Evolutionary conservation across 257 asterid species (phyloP), one percentile per base, ranked within the genome.

Genomic region (Verbena officinalis): DNA sequence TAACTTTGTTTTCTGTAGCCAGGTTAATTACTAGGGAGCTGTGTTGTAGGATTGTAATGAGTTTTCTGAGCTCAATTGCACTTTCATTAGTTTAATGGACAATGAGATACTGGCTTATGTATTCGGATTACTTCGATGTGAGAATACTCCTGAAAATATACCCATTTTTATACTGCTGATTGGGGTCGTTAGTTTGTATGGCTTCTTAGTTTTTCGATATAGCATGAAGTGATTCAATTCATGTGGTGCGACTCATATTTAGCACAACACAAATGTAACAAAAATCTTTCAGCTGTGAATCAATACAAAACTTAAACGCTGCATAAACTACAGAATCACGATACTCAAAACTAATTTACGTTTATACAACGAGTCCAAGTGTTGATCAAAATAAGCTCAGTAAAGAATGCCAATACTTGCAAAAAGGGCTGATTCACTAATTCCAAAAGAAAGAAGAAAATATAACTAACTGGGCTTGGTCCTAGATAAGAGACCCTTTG

Each of bases 401-500:
- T 44, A 65, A 76, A 63, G 67, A 76, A 76, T 69, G 40, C 56
- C 42, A 58, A 51, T 45, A 44, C 52, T 52, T 59, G 69, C 68
- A 69, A 71, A 69, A 68, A 66, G 50, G 3, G 65, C 62, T 51
- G 67, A 73, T 55, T 78, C 72, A 71, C n/a, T 36, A 61, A 51
- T 59, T 48, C 50, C 50, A 62, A 42, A 48, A 22, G 44, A 31
- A 44, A 50, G 31, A 61, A 60, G 39, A 17, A 31, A 36, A 59
- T 11, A 22, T 24, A 27, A 44, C 82, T 82, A 76, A 65, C 73
- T 78, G 62, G 88, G 88, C 59, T 79, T 82, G 13, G 84, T 63
- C 61, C 88, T 69, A 12, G 84, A 74, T 6, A 39, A 73, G 39
- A 82, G 82, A 73, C 84, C 87, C 74, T 79, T 74, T 1, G 77